Evolutionary conservation across 169 alveolate species (phyloP), one percentile per base, ranked within the genome.

Genomic region (Eimeria acervulina): DNA sequence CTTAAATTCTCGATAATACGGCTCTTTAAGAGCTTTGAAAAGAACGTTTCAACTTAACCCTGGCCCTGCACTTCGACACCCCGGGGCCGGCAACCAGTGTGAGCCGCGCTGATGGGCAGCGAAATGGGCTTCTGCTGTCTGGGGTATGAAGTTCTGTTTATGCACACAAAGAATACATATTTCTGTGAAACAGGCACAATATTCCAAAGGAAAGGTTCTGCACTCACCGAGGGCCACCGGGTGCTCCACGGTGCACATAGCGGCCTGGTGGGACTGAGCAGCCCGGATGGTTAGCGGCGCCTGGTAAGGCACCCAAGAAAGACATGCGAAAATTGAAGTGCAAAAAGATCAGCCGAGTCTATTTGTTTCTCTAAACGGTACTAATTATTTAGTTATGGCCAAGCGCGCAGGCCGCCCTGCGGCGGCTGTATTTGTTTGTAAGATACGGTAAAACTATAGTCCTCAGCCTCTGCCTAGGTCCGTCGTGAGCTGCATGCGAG

Each of bases 261-360:
- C 93, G 93, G 93, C 93, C 93, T 85, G 80, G 78, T 85, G 93
- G 93, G 93, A 85, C 93, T 85, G 93, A 81, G 90, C 85, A 74
- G 85, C 55, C 55, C 85, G 59, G 55, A 23, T 4, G 31, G 85
- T 74, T 74, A 74, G 85, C 61, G 40, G 85, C 61, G 31, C 17
- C 85, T 36, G 55, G 61, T 74, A 42, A 7, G 59, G 23, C 59
- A 23, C 61, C 61, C 61, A 74, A 40, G 26, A 38, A 38, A 74
- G 85, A 23, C 38, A 74, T 28, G 31, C 10, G 7, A 31, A 13
- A 68, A 68, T 68, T 68, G 1, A 31, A 68, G 10, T 68, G 78
- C 44, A 5, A 31, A 31, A 12, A 6, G 28, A 68, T 13, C 44
- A 31, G 44, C 44, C 21, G 19, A 31, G 44, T 12, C 23, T 31